These are phyloP conservation scores for Penicillium verhagenii DNA, from an alignment of 495 filamentous ascomycete genomes.

Conservation along the genomic window DNA sequence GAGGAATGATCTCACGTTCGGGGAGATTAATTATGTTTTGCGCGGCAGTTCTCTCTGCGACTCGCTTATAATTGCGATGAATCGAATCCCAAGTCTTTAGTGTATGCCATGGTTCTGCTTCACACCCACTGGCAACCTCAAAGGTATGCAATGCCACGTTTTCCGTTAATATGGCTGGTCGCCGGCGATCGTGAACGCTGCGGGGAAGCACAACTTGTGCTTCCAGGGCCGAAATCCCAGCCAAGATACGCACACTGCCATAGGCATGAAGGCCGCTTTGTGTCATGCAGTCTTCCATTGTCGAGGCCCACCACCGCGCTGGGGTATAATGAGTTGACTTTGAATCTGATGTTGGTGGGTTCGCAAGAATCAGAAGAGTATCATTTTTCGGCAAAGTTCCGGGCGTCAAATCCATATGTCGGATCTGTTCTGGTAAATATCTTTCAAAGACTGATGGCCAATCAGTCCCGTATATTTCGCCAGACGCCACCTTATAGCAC, in stretches of 20 bases:
- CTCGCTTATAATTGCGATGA: constrained; percentile 34
- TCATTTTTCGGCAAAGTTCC: constrained; percentile 50
- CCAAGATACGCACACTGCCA: constrained; percentile 67
- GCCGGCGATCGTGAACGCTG: constrained; percentile 47
- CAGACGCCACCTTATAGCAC: constrained; percentile 49
- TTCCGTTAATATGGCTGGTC: constrained; percentile 56
- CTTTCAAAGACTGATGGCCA: constrained; percentile 47
- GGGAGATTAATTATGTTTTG: constrained; percentile 35
- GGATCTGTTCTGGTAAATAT: constrained; percentile 37
- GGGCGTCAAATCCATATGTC: constrained; percentile 18
- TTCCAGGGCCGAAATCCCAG: constrained; percentile 56
- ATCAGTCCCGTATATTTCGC: constrained; percentile 43
- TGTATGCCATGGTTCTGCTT: constrained; percentile 11
- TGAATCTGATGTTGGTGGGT: constrained; percentile 35
- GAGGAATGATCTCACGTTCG: constrained; percentile 28
- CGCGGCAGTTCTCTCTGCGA: constrained; percentile 32
- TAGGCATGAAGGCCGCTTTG: constrained; percentile 32
- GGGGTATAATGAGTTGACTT: constrained; percentile 42
- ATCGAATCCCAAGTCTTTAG: constrained; percentile 32
- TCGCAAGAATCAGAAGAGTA: constrained; percentile 65
- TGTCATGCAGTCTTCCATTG: constrained; percentile 32
- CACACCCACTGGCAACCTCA: constrained; percentile 41
- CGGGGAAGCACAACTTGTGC: constrained; percentile 51
- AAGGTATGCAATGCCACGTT: constrained; percentile 46
- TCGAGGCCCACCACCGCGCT: constrained; percentile 30